A percentile compares a stretch with the other conserved stretches of the same genome.
Conservation (phyloP, 2,329 filamentous ascomycete genomes). For the Tympanopsis confertula region DNA sequence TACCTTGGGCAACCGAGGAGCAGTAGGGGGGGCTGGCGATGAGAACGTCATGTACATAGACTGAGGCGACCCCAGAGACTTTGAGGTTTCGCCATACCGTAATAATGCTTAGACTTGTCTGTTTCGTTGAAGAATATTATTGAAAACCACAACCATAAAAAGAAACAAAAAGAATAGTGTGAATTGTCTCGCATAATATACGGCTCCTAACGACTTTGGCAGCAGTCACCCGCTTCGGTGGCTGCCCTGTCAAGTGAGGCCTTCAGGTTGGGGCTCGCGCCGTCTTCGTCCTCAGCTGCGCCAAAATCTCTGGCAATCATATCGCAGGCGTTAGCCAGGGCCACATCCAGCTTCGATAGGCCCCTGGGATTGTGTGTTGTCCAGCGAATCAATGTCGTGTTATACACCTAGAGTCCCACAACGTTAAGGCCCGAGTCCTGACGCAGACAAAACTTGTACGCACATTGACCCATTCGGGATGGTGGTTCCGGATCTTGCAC, state of each 20-base stretch:
- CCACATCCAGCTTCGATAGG: conserved; percentile 50
- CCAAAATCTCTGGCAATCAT: conserved; percentile 41
- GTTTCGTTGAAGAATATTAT: too few relatives aligned
- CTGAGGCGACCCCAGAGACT: too few relatives aligned
- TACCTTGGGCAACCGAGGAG: too few relatives aligned
- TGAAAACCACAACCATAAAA: conserved; percentile 8
- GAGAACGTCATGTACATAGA: too few relatives aligned
- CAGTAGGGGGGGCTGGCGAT: too few relatives aligned
- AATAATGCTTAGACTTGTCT: too few relatives aligned
- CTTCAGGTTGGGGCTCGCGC: conserved; percentile 21
- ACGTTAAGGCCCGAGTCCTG: conserved; percentile 4
- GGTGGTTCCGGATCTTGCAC: conserved; percentile 58
- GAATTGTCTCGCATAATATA: too few relatives aligned
- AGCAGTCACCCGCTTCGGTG: conserved; percentile 38
- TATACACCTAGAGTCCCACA: conserved; percentile 43
- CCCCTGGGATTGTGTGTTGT: conserved; percentile 59
- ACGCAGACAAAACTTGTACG: conserved; percentile 8
- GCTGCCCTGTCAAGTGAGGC: conserved; percentile 34
- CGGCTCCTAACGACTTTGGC: too few relatives aligned
- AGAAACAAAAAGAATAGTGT: too few relatives aligned
- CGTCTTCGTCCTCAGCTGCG: conserved; percentile 27
- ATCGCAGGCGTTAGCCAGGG: conserved; percentile 53
- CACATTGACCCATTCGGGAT: conserved; percentile 69
- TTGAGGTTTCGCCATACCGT: too few relatives aligned
- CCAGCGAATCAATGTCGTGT: conserved; percentile 60